Base-by-base conservation (phyloP, 805 yeast species). In the Candida glaebosa region DNA sequence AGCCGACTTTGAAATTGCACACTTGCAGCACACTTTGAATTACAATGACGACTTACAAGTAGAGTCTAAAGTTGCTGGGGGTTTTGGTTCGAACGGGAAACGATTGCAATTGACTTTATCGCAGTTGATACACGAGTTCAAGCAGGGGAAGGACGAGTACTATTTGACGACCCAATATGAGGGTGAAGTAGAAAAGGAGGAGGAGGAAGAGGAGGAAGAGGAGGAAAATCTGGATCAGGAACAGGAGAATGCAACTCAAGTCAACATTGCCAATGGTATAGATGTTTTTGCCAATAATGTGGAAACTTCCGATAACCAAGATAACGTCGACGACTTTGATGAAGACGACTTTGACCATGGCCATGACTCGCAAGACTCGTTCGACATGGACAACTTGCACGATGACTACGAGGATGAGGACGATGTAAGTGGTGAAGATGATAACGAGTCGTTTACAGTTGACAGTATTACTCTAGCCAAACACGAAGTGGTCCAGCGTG, bases 141-240 rank as follows among this genome's bases (percentile, higher is more conserved):
- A 55, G 20, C 34, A 50, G 3, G 80, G 77, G 1, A 25, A 41
- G 22, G 70, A 60, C 20, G 58, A 67, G 0, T 68, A 75, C 42
- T 84, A 84, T 48, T 63, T 84, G 55, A 84, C 90, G 1, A 84
- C 90, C 0, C 90, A 84, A 49, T 84, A 84, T 52, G 81, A 74
- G 37, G 75, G 75, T 43, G 59, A 56, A 31, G 49, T 47, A n/a
- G 38, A 31, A 17, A 30, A 31, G 6, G 42, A 37, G 2, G 31
- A 31, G 1, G 51, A 38, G 8, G 50, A 41, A 1, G 47, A 47
- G n/a, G 44, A 38, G 3, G 50, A 43, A 18, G 40, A 28, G 3
- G 51, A 47, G 2, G 50, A 39, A 12, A 47, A 30, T 9, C 50
- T 40, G 4, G 50, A 44, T 2, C 57, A 45, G 2, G 51, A 44